A percentile compares a stretch with the other conserved stretches of the same genome.
phyloP scores from a whole-genome alignment of 768 basidiomycete species.

The Lanmaoa rubissima region DNA sequence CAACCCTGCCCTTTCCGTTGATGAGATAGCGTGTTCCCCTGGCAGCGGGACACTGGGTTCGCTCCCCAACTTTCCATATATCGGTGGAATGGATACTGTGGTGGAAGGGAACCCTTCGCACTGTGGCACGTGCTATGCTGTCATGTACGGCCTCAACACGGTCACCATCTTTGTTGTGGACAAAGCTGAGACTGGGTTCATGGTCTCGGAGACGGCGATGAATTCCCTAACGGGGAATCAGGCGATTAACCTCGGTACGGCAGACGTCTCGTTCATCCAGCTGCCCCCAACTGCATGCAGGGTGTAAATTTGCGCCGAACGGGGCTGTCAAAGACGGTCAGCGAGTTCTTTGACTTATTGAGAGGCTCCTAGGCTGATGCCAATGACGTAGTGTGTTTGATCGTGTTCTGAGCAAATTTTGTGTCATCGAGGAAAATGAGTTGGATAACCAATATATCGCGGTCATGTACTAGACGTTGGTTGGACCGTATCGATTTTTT shows the following conservation, averaged over 20 bases:
- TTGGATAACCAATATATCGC: not conserved
- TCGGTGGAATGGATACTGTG: slow-evolving; percentile 33
- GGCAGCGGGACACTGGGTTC: slow-evolving; percentile 39
- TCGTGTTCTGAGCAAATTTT: not conserved
- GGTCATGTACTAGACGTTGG: not conserved
- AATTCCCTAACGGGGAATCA: slow-evolving; percentile 17
- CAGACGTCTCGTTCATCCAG: slow-evolving; percentile 13
- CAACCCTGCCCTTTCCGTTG: no score
- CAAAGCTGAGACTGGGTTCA: slow-evolving; percentile 41
- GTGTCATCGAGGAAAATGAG: not conserved
- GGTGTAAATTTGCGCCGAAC: not conserved
- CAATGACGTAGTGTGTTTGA: not conserved
- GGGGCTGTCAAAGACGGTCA: not conserved
- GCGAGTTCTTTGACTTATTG: not conserved
- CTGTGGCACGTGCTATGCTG: slow-evolving; percentile 33
- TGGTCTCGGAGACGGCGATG: slow-evolving; percentile 30
- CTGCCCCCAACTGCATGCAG: not conserved
- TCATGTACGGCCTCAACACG: slow-evolving; percentile 27
- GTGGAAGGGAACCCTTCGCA: slow-evolving; percentile 19
- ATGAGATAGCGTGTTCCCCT: no score
- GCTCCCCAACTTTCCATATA: slow-evolving; percentile 36
- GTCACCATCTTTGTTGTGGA: slow-evolving; percentile 59
- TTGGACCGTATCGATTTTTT: slow-evolving; percentile 3
- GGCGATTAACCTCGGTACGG: slow-evolving; percentile 16
- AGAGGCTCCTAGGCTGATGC: not conserved